These are phyloP conservation scores for Sparassis latifolia DNA, from an alignment of 1,284 basidiomycete genomes.

Conservation along the genomic window DNA sequence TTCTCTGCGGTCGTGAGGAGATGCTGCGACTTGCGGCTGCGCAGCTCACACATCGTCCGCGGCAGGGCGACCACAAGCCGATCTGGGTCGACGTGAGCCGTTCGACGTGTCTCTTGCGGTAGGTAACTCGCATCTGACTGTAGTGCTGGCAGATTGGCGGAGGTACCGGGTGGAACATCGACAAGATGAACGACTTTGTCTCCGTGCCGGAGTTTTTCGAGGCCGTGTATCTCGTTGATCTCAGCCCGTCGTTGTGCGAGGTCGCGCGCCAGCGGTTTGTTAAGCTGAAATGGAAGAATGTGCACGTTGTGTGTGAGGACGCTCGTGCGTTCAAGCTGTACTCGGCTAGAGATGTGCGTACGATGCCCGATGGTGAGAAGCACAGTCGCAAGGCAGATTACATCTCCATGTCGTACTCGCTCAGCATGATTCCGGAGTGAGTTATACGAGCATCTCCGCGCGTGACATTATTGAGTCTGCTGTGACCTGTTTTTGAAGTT, in stretches of 20 bases:
- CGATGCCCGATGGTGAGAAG: neutral
- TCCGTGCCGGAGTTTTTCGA: slow-evolving; percentile 14
- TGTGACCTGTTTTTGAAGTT: slow-evolving; percentile 4
- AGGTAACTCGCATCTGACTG: neutral
- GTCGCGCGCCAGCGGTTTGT: slow-evolving; percentile 13
- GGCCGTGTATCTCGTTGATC: slow-evolving; percentile 15
- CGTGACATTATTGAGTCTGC: neutral
- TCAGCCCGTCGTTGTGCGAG: slow-evolving; percentile 15
- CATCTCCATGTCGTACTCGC: slow-evolving; percentile 16
- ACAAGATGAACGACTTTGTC: slow-evolving; percentile 15
- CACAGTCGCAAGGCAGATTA: slow-evolving; percentile 11
- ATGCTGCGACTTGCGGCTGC: slow-evolving; percentile 17
- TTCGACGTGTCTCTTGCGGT: neutral
- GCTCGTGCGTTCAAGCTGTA: slow-evolving; percentile 13
- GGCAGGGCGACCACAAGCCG: slow-evolving; percentile 4
- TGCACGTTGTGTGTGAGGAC: slow-evolving; percentile 15
- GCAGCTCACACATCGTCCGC: slow-evolving; percentile 11
- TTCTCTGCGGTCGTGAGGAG: slow-evolving; percentile 14
- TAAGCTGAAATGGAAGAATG: slow-evolving; percentile 15
- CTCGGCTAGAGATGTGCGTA: neutral
- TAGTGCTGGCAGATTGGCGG: slow-evolving; percentile 11
- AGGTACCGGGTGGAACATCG: slow-evolving; percentile 16
- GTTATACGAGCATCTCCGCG: neutral
- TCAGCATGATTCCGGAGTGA: slow-evolving; percentile 18
- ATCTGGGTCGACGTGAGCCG: slow-evolving; percentile 16